phyloP scores from a whole-genome alignment of 805 yeast genomes.

The Yarrowia sp. region DNA sequence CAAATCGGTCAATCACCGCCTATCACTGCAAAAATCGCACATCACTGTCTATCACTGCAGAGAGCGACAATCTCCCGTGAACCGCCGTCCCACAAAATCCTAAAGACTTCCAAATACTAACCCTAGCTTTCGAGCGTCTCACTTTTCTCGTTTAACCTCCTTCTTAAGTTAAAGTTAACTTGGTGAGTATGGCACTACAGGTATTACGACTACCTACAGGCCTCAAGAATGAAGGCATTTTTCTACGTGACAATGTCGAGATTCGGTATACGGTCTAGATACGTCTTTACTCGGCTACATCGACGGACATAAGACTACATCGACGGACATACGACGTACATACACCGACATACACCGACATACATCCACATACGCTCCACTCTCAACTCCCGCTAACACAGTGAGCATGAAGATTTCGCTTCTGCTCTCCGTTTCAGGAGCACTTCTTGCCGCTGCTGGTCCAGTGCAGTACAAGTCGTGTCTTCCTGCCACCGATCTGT shows the following conservation, averaged over 20 bases:
- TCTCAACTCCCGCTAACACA: too few species aligned
- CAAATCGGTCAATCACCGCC: not conserved
- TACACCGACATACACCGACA: too few species aligned
- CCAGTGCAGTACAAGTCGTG: slow-evolving; percentile 5
- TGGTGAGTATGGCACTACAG: not conserved
- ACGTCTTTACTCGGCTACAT: too few species aligned
- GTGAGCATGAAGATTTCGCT: slow-evolving; percentile 17
- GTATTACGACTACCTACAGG: too few species aligned
- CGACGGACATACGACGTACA: too few species aligned
- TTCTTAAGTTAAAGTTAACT: slow-evolving; percentile 10
- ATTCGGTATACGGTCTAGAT: too few species aligned
- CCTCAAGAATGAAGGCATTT: too few species aligned
- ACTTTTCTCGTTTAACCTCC: not conserved
- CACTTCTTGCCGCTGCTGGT: slow-evolving; percentile 4
- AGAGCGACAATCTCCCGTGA: not conserved
- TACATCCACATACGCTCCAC: too few species aligned
- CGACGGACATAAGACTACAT: too few species aligned
- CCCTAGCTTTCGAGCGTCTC: slow-evolving; percentile 19
- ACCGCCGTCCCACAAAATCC: not conserved
- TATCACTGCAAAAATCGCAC: not conserved
- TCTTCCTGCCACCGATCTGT: not conserved
- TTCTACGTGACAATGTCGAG: too few species aligned
- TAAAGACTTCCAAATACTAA: not conserved
- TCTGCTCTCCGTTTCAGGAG: slow-evolving; percentile 15
- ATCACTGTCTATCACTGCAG: not conserved